A percentile compares a stretch with the other conserved stretches of the same genome.
phyloP scores from a whole-genome alignment of 2,329 filamentous ascomycete genomes.

The Verticillium albo-atrum region DNA sequence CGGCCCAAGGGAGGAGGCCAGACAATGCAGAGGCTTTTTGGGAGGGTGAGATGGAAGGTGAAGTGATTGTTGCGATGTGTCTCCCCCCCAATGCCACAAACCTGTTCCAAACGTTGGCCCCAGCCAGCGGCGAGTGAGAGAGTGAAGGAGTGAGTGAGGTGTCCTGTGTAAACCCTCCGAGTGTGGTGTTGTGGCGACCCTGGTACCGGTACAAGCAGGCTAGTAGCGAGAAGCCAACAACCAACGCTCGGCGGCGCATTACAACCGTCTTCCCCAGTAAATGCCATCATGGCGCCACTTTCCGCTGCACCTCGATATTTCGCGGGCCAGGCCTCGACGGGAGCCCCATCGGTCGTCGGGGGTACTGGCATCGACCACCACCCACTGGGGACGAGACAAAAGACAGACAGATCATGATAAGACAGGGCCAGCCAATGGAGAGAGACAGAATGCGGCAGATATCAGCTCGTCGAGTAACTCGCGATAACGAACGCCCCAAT shows the following conservation, averaged over 20 bases:
- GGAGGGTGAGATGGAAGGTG: background rate
- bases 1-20: background rate
- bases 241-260: background rate
- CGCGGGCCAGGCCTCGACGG: background rate
- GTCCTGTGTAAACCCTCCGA: background rate
- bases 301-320: slow-evolving; percentile 1
- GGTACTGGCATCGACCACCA: slow-evolving; percentile 1
- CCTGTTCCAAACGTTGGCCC: background rate
- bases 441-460: background rate
- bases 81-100: background rate
- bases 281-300: slow-evolving; percentile 9
- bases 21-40: background rate
- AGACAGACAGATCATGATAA: background rate
- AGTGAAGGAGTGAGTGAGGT: background rate
- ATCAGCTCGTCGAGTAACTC: background rate
- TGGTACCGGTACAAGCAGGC: background rate
- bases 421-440: background rate
- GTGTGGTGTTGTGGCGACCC: background rate
- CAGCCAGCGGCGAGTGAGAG: too few species aligned
- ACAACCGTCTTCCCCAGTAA: background rate
- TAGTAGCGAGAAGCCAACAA: background rate
- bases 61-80: background rate
- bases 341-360: background rate
- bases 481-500: background rate
- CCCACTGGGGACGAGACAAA: background rate